Base-by-base conservation (phyloP, 2,329 filamentous ascomycete genomes). In the Sclerotinia sclerotiorum region DNA sequence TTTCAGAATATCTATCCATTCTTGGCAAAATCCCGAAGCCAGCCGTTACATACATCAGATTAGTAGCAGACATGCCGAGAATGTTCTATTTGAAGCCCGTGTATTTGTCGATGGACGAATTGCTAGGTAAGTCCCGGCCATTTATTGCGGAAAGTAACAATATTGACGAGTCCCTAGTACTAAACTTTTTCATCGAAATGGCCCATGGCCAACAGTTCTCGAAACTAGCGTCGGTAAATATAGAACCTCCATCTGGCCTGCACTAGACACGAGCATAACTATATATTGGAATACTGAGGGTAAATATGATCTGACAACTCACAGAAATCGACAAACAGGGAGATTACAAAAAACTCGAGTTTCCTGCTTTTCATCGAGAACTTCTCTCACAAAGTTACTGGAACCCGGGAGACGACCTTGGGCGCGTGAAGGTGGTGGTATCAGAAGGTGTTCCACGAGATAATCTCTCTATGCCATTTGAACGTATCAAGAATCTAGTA, bases 1-100 rank as follows among this genome's bases (percentile, higher is more conserved):
- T 0, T 94, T 93, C 78, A 85, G 88, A 70, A 83, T 94, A 62
- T 94, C 91, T 2, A 83, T 94, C 61, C 91, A 94, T 79, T 88
- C 85, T 69, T 94, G 91, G 91, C 84, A 84, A 21, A 83, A 81
- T 5, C 88, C 89, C 7, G 81, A 82, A 24, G 79, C 87, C 66
- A 90, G 87, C 72, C 83, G 85, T 56, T 82, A 85, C 73, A 83
- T 87, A 46, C 83, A 82, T 69, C 80, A 80, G 56, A 83, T 87
- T 74, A 86, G 57, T 46, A 84, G 72, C 79, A 84, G 86, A 70
- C 81, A 84, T 56, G 77, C 83, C 11, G 84, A 90, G 57, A 74
- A 82, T 21, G 80, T 88, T 70, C 81, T 85, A 68, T 90, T 90
- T 71, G 88, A 92, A 76, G 84, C 87, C 52, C 83, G 89, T 13